Evolutionary conservation across 2,329 filamentous ascomycete genomes (phyloP).

Genomic region (Aschersonia sp.): DNA sequence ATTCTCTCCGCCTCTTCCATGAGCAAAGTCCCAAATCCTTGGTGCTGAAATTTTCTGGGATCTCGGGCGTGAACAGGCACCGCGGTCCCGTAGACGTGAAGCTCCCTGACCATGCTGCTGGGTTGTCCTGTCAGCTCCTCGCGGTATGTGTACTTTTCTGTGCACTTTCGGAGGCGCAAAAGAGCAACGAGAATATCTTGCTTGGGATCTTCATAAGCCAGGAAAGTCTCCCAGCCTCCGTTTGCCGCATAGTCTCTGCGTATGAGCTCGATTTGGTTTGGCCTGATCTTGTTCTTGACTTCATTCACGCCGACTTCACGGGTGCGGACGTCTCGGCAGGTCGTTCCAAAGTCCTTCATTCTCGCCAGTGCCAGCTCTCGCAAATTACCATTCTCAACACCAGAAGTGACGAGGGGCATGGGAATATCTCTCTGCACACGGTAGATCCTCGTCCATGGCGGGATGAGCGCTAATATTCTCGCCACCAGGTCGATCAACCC

Average conservation of each 20-base stretch:
- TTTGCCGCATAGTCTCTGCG: conserved; percentile 90
- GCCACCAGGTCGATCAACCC: conserved; percentile 91
- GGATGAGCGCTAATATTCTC: conserved; percentile 85
- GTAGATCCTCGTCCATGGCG: conserved; percentile 97
- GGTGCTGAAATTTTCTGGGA: conserved; percentile 94
- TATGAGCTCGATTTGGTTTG: conserved; percentile 89
- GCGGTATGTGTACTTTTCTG: conserved; percentile 79
- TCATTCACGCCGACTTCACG: conserved; percentile 97
- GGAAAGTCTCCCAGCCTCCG: conserved; percentile 95
- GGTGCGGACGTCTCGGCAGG: conserved; percentile 89
- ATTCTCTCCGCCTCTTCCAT: conserved; percentile 99
- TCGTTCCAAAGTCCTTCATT: conserved; percentile 98
- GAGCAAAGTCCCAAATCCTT: conserved; percentile 85
- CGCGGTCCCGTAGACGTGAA: conserved; percentile 93
- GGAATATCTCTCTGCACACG: conserved; percentile 96
- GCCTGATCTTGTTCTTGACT: conserved; percentile 96
- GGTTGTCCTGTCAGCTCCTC: conserved; percentile 75
- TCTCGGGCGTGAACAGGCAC: conserved; percentile 96
- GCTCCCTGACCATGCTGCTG: conserved; percentile 80
- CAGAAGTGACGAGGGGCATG: conserved; percentile 98
- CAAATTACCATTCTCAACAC: conserved; percentile 94
- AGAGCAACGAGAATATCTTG: conserved; percentile 94
- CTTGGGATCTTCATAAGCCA: conserved; percentile 96
- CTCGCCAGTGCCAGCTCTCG: conserved; percentile 85
- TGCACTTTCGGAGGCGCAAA: conserved; percentile 80